Base-by-base conservation (phyloP, 768 basidiomycete genomes). In the Collybia nuda region DNA sequence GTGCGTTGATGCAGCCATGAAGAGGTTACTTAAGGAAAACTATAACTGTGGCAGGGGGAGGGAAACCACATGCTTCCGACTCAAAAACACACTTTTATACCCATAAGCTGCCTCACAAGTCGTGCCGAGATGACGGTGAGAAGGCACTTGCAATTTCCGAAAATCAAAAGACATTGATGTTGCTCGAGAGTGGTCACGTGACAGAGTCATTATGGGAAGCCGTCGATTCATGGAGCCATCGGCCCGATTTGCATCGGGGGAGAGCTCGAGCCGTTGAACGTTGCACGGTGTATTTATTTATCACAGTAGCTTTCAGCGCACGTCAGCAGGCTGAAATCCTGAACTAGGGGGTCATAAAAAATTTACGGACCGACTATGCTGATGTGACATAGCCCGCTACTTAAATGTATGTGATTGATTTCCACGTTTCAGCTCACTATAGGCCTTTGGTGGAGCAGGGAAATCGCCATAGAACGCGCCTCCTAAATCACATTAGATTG, bases 331-430 rank as follows among this genome's bases (percentile, higher is more conserved):
- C 32, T 11, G 32, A 32, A 32, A 32, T 32, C 7, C 9, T 14
- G 32, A 14, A 32, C 12, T 32, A 11, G 7, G 3, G 14, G 9
- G 32, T 32, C 12, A 32, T 32, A 32, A 11, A 11, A 28, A 5
- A 11, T 11, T 4, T 22, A 46, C 26, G 48, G 38, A 51, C 51
- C 56, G 38, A 39, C 32, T 5, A n/a, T 15, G 11, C 12, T 38
- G 40, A 21, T 21, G 32, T 35, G 28, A 37, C 24, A 22, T 36
- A 19, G 9, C 46, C 29, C 57, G 56, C 60, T 76, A 76, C 70
- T 76, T 84, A 72, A 88, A 88, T 17, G 85, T 86, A 69, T 75
- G 71, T 35, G 86, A 85, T 68, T 80, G 79, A 63, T 89, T 88
- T 40, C 87, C 87, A 52, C 79, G 77, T 65, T 78, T 86, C 45